phyloP scores from a whole-genome alignment of 139 green algal genomes.

The Prasinococcaceae sp. region DNA sequence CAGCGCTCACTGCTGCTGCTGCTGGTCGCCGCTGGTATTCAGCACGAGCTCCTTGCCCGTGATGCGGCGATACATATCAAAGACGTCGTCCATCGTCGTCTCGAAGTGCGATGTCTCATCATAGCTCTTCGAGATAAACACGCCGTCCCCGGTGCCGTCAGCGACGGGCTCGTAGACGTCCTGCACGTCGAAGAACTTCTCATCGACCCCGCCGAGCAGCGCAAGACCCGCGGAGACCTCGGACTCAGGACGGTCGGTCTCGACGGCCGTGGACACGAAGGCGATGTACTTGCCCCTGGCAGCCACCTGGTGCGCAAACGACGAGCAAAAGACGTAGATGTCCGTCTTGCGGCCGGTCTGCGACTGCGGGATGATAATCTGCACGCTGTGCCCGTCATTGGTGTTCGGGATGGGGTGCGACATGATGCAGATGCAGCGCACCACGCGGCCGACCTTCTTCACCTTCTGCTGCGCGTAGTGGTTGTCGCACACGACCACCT shows the following conservation, averaged over 20 bases:
- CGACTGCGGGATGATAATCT: slow-evolving; percentile 97
- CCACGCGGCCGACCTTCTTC: slow-evolving; percentile 44
- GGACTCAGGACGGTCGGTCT: slow-evolving; percentile 41
- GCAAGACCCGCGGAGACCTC: slow-evolving; percentile 54
- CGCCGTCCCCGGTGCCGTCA: slow-evolving; percentile 58
- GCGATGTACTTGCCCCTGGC: slow-evolving; percentile 86
- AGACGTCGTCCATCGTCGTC: slow-evolving; percentile 86
- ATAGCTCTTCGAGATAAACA: slow-evolving; percentile 82
- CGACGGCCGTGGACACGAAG: slow-evolving; percentile 89
- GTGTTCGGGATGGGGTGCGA: slow-evolving; percentile 91
- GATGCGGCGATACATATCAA: slow-evolving; percentile 90
- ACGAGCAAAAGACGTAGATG: slow-evolving; percentile 98
- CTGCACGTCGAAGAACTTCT: slow-evolving; percentile 79
- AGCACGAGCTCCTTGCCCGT: slow-evolving; percentile 47
- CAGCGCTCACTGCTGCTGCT: too few relatives aligned
- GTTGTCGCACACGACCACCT: slow-evolving; percentile 88
- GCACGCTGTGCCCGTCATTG: slow-evolving; percentile 60
- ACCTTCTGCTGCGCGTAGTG: slow-evolving; percentile 64
- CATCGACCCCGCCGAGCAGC: slow-evolving; percentile 79
- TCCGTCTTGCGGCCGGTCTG: slow-evolving; percentile 76
- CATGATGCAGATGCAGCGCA: slow-evolving; percentile 82
- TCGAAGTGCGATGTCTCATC: slow-evolving; percentile 97
- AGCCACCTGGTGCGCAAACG: slow-evolving; percentile 69
- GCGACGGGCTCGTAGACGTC: slow-evolving; percentile 63
- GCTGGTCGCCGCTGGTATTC: too few relatives aligned